Conservation (phyloP, 768 basidiomycete species). For the Auriscalpium orientale region DNA sequence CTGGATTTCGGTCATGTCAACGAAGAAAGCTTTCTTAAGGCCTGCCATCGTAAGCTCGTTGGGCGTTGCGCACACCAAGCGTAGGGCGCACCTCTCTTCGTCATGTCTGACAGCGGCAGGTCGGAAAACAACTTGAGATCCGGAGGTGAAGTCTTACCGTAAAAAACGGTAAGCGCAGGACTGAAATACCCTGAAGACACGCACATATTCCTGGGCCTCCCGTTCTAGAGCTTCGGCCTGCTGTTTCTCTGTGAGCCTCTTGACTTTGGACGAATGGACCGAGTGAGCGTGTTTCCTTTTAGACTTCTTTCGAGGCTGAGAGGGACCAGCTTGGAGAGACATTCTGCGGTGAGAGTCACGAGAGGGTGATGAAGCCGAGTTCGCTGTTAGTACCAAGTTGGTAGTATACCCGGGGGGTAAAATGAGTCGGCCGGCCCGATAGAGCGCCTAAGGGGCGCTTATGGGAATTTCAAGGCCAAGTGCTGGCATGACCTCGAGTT, state of each 20-base stretch:
- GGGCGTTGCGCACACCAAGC: neutral
- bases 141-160: conserved; percentile 1
- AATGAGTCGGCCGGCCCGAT: neutral
- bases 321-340: conserved; percentile 6
- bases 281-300: neutral
- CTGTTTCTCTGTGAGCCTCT: conserved; percentile 13
- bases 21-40: conserved; percentile 79
- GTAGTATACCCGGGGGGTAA: too few relatives aligned
- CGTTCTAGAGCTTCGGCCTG: conserved; percentile 10
- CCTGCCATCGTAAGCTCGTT: conserved; percentile 36
- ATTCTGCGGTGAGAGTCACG: neutral
- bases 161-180: neutral
- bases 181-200: neutral
- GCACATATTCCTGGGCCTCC: conserved; percentile 10
- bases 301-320: conserved; percentile 5
- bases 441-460: too few relatives aligned
- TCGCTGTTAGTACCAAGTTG: neutral
- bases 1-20: conserved; percentile 81
- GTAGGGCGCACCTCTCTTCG: conserved; percentile 12
- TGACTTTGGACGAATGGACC: conserved; percentile 6
- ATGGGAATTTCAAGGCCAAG: too few relatives aligned
- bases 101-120: conserved; percentile 12
- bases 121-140: conserved; percentile 11
- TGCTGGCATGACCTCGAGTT: too few relatives aligned
- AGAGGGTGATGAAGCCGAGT: neutral